Base-by-base conservation (phyloP, 352 stramenopile species). In the Phytophthora foliorum region DNA sequence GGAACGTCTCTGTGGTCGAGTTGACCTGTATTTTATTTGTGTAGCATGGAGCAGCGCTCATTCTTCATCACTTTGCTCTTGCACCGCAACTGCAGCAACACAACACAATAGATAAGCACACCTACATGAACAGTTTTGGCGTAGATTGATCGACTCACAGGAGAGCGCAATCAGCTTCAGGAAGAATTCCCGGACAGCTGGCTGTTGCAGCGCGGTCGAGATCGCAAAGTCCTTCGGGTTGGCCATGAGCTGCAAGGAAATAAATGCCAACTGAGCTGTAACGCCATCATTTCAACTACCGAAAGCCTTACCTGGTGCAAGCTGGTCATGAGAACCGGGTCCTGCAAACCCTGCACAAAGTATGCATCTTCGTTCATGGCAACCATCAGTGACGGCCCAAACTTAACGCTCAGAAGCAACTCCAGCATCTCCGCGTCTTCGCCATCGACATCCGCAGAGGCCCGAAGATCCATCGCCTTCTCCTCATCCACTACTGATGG, bases 151-250 rank as follows among this genome's bases (percentile, higher is more conserved):
- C 7, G 25, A 75, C 77, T 55, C 51, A 90, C 81, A 75, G 16
- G 84, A 89, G 4, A 92, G 68, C 8, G 73, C 80, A 46, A 92
- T 87, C 54, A 92, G 81, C 36, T 86, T 83, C 25, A 84, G 61
- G 36, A 91, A 88, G 64, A 91, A 91, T 24, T 90, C 80, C 14
- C 71, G 69, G 13, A 89, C 65, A n/a, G 69, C 22, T 42, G 81
- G 64, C 8, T 75, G 74, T 44, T 73, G 67, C 25, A 86, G 62
- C 38, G 65, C 66, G 6, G 67, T 53, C 4, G 75, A 66, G 3
- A 62, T 71, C 13, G 71, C 72, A 48, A 91, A 79, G 21, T 75
- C 75, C 16, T 78, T 66, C 11, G 79, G 82, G 48, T 81, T 84
- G 16, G 72, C 75, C 63, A 89, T 88, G 11, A 92, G 80, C 84